phyloP scores from a whole-genome alignment of 306 rosid species.

The Malus orientalis region DNA sequence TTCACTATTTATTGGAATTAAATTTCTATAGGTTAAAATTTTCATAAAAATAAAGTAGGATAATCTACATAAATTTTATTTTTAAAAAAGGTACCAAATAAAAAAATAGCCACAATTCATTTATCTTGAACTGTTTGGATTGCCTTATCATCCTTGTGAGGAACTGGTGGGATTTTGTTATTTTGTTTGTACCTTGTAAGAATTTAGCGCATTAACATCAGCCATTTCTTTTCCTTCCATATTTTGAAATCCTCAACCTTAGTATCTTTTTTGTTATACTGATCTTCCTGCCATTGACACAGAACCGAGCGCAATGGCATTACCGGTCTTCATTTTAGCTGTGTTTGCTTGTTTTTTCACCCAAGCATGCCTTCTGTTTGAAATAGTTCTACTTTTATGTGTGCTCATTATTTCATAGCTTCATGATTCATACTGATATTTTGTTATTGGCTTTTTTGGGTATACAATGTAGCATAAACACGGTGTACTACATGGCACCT shows the following conservation, averaged over 20 bases:
- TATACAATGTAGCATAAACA: slow-evolving; percentile 60
- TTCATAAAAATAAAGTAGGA: too few relatives aligned
- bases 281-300: not conserved
- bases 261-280: not conserved
- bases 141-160: not conserved
- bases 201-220: not conserved
- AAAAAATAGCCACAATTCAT: too few relatives aligned
- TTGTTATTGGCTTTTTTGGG: not conserved
- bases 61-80: too few relatives aligned
- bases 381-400: not conserved
- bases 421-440: not conserved
- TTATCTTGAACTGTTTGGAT: not conserved
- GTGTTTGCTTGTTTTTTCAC: not conserved
- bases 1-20: too few relatives aligned
- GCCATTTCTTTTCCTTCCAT: not conserved
- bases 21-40: too few relatives aligned
- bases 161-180: not conserved
- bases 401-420: not conserved
- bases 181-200: not conserved
- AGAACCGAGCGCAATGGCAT: too few relatives aligned
- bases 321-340: not conserved
- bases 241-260: not conserved
- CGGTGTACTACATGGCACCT: slow-evolving; percentile 98
- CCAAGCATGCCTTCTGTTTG: not conserved
- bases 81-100: too few relatives aligned